These are phyloP conservation scores for Tetracladium marchalianum DNA, from an alignment of 495 filamentous ascomycete genomes.

Conservation along the genomic window DNA sequence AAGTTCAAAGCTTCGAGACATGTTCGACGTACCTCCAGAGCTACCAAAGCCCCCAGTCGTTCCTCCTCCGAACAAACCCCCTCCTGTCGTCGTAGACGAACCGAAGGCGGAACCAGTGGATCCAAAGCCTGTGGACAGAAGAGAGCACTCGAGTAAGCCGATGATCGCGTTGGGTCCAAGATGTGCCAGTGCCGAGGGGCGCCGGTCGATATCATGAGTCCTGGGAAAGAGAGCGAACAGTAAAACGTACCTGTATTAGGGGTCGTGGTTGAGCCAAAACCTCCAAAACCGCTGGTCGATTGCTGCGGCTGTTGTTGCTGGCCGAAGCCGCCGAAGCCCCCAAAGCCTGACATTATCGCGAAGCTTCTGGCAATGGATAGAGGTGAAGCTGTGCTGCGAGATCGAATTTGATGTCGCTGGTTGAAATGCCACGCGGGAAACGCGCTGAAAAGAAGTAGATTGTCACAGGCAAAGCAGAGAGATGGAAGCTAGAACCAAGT, in stretches of 20 bases:
- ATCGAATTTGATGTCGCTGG: neutral
- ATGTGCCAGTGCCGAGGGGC: slow-evolving; percentile 8
- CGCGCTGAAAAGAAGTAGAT: slow-evolving; percentile 11
- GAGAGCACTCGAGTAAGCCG: slow-evolving; percentile 24
- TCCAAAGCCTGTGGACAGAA: slow-evolving; percentile 38
- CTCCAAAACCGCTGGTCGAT: slow-evolving; percentile 42
- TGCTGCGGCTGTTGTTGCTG: slow-evolving; percentile 41
- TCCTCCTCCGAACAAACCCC: slow-evolving; percentile 31
- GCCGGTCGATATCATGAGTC: neutral
- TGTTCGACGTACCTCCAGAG: slow-evolving; percentile 24
- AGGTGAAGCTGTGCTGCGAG: neutral
- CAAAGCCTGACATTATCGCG: slow-evolving; percentile 37
- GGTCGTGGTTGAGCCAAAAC: slow-evolving; percentile 29
- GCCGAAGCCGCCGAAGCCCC: slow-evolving; percentile 45
- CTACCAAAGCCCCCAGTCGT: slow-evolving; percentile 13
- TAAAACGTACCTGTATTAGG: slow-evolving; percentile 39
- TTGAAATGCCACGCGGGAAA: slow-evolving; percentile 12
- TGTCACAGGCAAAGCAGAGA: slow-evolving; percentile 12
- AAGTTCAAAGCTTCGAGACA: slow-evolving; percentile 8
- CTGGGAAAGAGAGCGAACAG: slow-evolving; percentile 22
- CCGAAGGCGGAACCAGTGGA: slow-evolving; percentile 30
- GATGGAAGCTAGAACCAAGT: slow-evolving; percentile 9
- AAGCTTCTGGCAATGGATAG: neutral
- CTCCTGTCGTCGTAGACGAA: slow-evolving; percentile 28
- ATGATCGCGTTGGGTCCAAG: slow-evolving; percentile 14